Percentiles rank a stretch among this genome's conserved stretches.
These are phyloP conservation scores for Neonectria hederae DNA, from an alignment of 2,329 filamentous ascomycete genomes.

Conservation along the genomic window DNA sequence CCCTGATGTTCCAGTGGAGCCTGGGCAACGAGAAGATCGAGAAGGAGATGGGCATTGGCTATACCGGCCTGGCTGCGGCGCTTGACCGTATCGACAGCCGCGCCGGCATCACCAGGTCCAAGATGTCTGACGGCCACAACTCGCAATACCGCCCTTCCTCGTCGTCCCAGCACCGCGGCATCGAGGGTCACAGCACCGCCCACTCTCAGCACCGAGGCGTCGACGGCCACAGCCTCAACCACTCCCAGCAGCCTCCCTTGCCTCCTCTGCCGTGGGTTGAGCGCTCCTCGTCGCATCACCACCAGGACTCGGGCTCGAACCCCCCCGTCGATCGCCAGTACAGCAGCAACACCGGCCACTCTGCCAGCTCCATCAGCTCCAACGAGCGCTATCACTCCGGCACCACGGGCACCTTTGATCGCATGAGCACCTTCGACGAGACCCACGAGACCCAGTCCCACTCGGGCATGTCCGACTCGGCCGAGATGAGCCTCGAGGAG, in stretches of 20 bases:
- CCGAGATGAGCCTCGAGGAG: slow-evolving; percentile 45
- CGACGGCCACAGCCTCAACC: slow-evolving; percentile 25
- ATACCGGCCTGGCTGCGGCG: slow-evolving; percentile 72
- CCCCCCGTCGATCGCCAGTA: slow-evolving; percentile 31
- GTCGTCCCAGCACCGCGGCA: slow-evolving; percentile 36
- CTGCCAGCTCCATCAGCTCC: slow-evolving; percentile 45
- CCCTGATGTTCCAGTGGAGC: slow-evolving; percentile 72
- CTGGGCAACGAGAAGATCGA: slow-evolving; percentile 68
- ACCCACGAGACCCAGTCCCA: slow-evolving; percentile 41
- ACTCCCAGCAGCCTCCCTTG: slow-evolving; percentile 35
- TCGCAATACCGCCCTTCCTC: slow-evolving; percentile 41
- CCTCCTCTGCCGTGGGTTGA: slow-evolving; percentile 42
- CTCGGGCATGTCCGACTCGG: slow-evolving; percentile 37
- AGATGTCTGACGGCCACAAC: slow-evolving; percentile 25
- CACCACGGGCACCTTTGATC: slow-evolving; percentile 39
- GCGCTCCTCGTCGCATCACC: slow-evolving; percentile 25
- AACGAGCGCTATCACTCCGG: slow-evolving; percentile 44
- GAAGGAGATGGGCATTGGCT: slow-evolving; percentile 71
- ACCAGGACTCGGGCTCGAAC: slow-evolving; percentile 22
- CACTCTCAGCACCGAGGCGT: slow-evolving; percentile 38
- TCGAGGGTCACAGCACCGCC: slow-evolving; percentile 33
- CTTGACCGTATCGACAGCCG: slow-evolving; percentile 57
- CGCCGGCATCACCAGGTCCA: slow-evolving; percentile 32
- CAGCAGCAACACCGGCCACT: slow-evolving; percentile 25
- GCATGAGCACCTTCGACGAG: slow-evolving; percentile 46